Evolutionary conservation across 345 rosid species (phyloP), one percentile per base, ranked within the genome.

Genomic region (Rhizophora mangle): DNA sequence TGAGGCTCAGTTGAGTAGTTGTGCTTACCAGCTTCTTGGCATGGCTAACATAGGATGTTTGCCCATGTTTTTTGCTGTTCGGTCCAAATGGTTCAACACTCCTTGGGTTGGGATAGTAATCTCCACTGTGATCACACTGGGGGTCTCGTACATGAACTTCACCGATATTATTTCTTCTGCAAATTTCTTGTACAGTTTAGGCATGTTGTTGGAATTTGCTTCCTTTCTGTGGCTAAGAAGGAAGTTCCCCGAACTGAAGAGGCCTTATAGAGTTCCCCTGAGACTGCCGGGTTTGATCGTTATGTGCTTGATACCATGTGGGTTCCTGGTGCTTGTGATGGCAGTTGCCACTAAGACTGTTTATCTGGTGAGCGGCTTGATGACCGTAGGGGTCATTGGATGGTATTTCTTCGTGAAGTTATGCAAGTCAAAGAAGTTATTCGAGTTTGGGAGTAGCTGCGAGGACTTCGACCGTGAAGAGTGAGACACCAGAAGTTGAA

Each of bases 1-100:
- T 29, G 95, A 91, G 72, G 98, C 97, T 32, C 93, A 91, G 64
- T 34, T 94, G 75, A 91, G 97, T 26, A 87, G 96, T 53, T 71
- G 89, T 61, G 88, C 87, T 13, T 91, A 82, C 71, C 97, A 89
- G 77, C 76, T 94, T 5, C 79, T 84, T 9, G 97, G 97, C 0
- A 89, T 94, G 98, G 91, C 95, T 6, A 78, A 86, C 66, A 39
- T 91, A 62, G 96, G 93, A 3, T 54, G 84, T 36, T 22, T 94
- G 55, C 97, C 97, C 1, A 60, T 63, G 31, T 76, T 79, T 64
- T 85, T 91, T 13, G 87, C 82, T 0, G 11, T 32, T 8, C 36
- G 96, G 53, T 89, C 92, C 2, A 83, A 80, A 70, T 75, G 86
- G 87, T 91, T 89, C 75, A 73, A 79, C 71, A 91, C 96, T 39